Base-by-base conservation (phyloP, 148 eudicot genomes). In the Nepenthes mirabilis region DNA sequence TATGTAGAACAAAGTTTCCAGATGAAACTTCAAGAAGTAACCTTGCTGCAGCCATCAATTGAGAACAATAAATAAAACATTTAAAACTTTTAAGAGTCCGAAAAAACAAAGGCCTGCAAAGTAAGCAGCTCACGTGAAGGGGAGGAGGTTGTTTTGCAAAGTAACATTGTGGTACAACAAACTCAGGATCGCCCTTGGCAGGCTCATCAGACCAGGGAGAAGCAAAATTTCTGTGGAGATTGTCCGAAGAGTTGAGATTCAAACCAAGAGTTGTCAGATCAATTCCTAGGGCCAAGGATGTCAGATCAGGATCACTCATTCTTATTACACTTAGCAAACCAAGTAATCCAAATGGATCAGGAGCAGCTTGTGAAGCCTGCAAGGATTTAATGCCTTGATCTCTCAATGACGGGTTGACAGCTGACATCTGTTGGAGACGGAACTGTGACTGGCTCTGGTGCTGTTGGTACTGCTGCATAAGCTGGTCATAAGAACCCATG, bases 171-270 rank as follows among this genome's bases (percentile, higher is more conserved):
- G 97, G 97, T 35, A 80, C 80, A 52, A 55, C 66, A 36, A 69
- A 90, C 68, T 82, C 83, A 37, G 97, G 84, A 58, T 84, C 91
- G 34, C 91, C 91, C 68, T 76, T 80, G 36, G 72, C 74, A 56
- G 86, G 75, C 68, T 84, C 88, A 33, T 86, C 86, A 48, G 95
- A 76, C 95, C 95, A 90, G n/a, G 95, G 97, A 37, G 95, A 90
- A 36, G 75, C 79, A 77, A 90, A 90, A 43, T 79, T 82, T 74
- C 86, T 82, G 67, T 90, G 68, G 50, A 90, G 79, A 64, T 71
- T 79, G 59, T 90, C 91, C 12, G 88, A 47, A 6, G 97, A 83
- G 69, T 84, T 83, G 66, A 90, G 73, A 71, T 83, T 75, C 57
- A 86, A 65, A 60, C 95, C 95, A 1, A 90, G 84, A 3, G 88